Evolutionary conservation across 2,329 filamentous ascomycete species (phyloP).

Genomic region (Fusarium phyllophilum): DNA sequence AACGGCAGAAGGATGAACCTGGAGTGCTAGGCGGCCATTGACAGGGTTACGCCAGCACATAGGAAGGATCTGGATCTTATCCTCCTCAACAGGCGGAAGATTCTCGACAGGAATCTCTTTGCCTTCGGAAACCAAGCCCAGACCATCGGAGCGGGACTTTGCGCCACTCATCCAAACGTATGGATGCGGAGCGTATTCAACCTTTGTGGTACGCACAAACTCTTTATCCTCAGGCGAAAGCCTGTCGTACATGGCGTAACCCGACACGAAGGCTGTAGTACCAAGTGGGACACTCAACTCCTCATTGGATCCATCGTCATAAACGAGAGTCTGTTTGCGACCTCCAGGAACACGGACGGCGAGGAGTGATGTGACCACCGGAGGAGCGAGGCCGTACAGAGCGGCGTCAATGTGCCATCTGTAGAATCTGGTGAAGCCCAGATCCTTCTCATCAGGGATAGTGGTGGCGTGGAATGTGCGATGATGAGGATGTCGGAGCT

Average conservation of each 20-base stretch:
- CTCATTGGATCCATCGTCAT: constrained; percentile 77
- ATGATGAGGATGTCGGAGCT: constrained; percentile 79
- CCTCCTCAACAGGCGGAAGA: constrained; percentile 71
- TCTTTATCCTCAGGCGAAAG: constrained; percentile 73
- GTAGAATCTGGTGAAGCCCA: constrained; percentile 69
- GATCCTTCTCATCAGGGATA: constrained; percentile 65
- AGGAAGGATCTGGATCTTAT: constrained; percentile 76
- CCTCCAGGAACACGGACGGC: constrained; percentile 78
- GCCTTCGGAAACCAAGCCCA: constrained; percentile 75
- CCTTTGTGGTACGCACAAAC: constrained; percentile 72
- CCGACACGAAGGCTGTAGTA: constrained; percentile 79
- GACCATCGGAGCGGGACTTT: constrained; percentile 72
- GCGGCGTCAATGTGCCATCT: constrained; percentile 86
- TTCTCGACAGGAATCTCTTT: constrained; percentile 68
- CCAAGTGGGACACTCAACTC: constrained; percentile 75
- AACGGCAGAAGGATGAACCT: constrained; percentile 78
- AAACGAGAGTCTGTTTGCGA: constrained; percentile 72
- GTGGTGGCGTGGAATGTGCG: constrained; percentile 76
- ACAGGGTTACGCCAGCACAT: constrained; percentile 83
- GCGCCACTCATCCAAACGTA: constrained; percentile 84
- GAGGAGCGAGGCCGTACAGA: constrained; percentile 78
- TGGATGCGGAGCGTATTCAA: constrained; percentile 82
- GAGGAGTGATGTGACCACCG: constrained; percentile 76
- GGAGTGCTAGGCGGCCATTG: constrained; percentile 74
- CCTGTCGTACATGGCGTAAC: constrained; percentile 75